These are phyloP conservation scores for Fragaria vesca DNA, from an alignment of 306 rosid species.

Conservation along the genomic window DNA sequence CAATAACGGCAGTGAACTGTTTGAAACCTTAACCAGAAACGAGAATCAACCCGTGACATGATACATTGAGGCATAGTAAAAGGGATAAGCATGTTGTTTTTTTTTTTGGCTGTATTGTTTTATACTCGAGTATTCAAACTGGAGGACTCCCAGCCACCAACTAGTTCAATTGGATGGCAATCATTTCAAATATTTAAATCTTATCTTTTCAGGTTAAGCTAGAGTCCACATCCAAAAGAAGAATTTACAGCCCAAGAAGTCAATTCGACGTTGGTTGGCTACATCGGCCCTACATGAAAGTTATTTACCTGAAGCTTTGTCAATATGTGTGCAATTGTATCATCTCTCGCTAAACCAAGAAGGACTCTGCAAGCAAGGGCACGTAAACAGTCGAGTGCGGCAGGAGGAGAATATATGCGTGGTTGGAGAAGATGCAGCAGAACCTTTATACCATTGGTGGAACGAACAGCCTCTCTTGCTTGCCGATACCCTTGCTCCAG, in stretches of 20 bases:
- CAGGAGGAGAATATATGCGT: slow-evolving; percentile 85
- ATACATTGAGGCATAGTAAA: neutral
- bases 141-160: neutral
- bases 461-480: slow-evolving; percentile 92
- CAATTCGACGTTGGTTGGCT: neutral
- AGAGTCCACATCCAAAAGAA: neutral
- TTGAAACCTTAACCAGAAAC: neutral
- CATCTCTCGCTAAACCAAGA: slow-evolving; percentile 97
- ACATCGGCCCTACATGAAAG: neutral
- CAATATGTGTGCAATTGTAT: slow-evolving; percentile 90
- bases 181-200: neutral
- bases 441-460: slow-evolving; percentile 93
- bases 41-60: neutral
- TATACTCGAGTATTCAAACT: neutral
- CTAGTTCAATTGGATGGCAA: neutral
- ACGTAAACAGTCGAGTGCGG: slow-evolving; percentile 91
- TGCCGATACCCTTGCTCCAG: slow-evolving; percentile 87
- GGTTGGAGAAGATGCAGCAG: slow-evolving; percentile 88
- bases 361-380: slow-evolving; percentile 94
- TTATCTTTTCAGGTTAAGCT: neutral
- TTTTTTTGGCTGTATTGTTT: neutral
- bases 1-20: neutral
- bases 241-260: slow-evolving; percentile 11
- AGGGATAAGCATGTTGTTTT: neutral
- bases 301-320: slow-evolving; percentile 88